phyloP scores from a whole-genome alignment of 176 grass and related monocot genomes.

The Lolium multiflorum region DNA sequence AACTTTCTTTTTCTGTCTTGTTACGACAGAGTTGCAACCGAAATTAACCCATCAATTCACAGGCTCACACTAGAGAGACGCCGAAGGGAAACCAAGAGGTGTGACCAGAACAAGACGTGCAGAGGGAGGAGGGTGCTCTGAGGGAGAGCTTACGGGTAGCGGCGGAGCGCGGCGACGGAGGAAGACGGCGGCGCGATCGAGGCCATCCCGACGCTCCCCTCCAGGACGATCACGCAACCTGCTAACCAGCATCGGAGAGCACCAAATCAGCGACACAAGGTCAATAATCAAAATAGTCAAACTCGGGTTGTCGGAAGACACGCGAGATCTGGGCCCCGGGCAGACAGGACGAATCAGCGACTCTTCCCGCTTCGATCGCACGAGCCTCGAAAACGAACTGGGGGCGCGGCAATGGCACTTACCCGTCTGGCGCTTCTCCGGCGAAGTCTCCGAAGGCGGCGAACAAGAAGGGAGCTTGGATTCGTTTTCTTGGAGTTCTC shows the following conservation, averaged over 20 bases:
- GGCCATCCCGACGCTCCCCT: constrained; percentile 38
- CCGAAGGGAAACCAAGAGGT: background rate
- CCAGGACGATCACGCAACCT: constrained; percentile 22
- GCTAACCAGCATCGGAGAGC: constrained; percentile 1
- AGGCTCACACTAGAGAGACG: too few relatives aligned
- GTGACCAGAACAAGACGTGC: background rate
- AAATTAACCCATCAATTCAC: background rate
- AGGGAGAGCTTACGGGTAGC: constrained; percentile 48
- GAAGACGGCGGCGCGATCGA: constrained; percentile 51
- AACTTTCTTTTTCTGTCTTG: background rate
- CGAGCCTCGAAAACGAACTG: background rate
- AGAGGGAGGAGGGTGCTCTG: background rate
- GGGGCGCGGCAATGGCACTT: constrained; percentile 28
- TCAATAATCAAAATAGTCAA: background rate
- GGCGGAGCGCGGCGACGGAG: constrained; percentile 34
- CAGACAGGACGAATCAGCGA: background rate
- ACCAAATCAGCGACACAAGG: background rate
- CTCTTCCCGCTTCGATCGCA: constrained; percentile 2
- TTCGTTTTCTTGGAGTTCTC: constrained; percentile 8
- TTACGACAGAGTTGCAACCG: constrained; percentile 12
- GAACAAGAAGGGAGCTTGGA: background rate
- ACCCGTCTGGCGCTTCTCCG: constrained; percentile 45
- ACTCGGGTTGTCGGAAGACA: background rate
- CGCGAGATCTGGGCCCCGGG: constrained; percentile 32
- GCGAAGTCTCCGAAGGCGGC: constrained; percentile 21